Evolutionary conservation across 257 asterid genomes (phyloP), one percentile per base, ranked within the genome.

Genomic region (Phtheirospermum japonicum): DNA sequence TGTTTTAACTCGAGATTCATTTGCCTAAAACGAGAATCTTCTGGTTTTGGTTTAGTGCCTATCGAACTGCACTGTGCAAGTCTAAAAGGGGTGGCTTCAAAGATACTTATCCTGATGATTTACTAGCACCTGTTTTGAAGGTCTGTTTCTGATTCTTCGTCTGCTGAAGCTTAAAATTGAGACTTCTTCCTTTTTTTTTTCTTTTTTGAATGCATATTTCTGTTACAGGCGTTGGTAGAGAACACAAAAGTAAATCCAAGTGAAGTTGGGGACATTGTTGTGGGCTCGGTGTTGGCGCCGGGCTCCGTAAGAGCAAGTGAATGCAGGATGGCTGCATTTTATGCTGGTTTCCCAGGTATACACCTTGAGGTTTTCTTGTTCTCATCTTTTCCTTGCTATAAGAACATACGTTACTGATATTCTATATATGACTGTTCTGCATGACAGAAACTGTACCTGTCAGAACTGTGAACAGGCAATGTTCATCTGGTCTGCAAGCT

Each of bases 251-350:
- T 93, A 63, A 85, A 74, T 70, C 97, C 97, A 65, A 69, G 76
- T 82, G 99, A 93, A 76, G 92, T 93, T 54, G 99, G 99, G 69
- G 99, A 93, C 68, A 87, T 93, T 70, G 92, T 93, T 70, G 99
- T 93, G 50, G 99, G 99, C 67, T 71, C 97, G 0, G 99, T 93
- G 61, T 67, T 93, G 77, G 99, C 99, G 9, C 95, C 96, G 2
- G 99, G 99, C 36, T 83, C 99, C 65, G 95, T 84, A 71, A 80
- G 99, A 80, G 99, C 99, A 34, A 87, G 94, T 52, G 99, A 93
- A 74, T 93, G 99, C 83, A 87, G 99, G 71, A 93, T 89, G 96
- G 99, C 99, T 82, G 96, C 97, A 51, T 93, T 93, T 68, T 93
- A 83, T 89, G 99, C 99, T 9, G 99, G 99, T 72, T 93, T 89